These are phyloP conservation scores for Isoetes taiwanensis DNA, from an alignment of 75 land plant species.

Conservation along the genomic window DNA sequence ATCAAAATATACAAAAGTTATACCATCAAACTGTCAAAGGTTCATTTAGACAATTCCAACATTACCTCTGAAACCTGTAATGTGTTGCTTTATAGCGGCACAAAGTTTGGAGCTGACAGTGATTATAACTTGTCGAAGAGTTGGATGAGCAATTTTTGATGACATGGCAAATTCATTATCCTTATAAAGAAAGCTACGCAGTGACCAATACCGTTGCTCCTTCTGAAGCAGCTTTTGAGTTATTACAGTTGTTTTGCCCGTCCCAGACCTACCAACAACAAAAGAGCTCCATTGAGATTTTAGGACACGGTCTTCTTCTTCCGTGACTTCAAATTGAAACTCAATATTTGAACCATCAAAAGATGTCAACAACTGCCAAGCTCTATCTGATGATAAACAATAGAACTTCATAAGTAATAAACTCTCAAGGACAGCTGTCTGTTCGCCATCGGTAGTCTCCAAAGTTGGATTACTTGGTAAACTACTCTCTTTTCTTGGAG, in stretches of 20 bases:
- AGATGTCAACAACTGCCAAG: conserved; percentile 40
- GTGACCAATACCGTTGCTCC: conserved; percentile 20
- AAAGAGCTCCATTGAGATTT: conserved; percentile 32
- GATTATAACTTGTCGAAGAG: conserved; percentile 38
- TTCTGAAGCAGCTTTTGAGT: conserved; percentile 41
- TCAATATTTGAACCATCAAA: conserved; percentile 32
- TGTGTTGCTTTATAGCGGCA: conserved; percentile 39
- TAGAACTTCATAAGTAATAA: conserved; percentile 63
- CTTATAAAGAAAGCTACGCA: conserved; percentile 10
- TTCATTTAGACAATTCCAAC: neutral
- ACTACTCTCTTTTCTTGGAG: too few species aligned
- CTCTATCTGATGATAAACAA: conserved; percentile 37
- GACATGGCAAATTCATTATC: neutral
- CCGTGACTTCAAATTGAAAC: conserved; percentile 51
- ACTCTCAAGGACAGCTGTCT: conserved; percentile 28
- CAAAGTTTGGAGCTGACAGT: conserved; percentile 62
- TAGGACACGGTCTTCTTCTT: conserved; percentile 38
- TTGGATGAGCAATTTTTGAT: too few species aligned
- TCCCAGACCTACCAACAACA: conserved; percentile 59
- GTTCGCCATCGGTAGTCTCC: neutral
- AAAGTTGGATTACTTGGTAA: too few species aligned
- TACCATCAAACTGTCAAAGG: neutral
- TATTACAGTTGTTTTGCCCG: conserved; percentile 67
- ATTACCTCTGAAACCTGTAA: conserved; percentile 34
- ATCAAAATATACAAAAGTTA: too few species aligned